phyloP scores from a whole-genome alignment of 768 basidiomycete genomes.

The Lactarius hengduanensis region DNA sequence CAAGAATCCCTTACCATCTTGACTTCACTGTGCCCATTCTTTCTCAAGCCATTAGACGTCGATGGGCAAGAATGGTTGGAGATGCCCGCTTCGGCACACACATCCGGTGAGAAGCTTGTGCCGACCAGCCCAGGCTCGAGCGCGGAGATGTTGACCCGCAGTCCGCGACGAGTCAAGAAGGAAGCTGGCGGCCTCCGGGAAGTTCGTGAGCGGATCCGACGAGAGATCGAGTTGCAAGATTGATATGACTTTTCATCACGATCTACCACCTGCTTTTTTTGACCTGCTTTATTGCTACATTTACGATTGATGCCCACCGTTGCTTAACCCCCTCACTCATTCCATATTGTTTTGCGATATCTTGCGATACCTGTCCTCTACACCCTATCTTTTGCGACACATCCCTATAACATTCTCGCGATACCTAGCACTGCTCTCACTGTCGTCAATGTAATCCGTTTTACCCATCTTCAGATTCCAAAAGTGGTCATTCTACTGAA shows the following conservation, averaged over 20 bases:
- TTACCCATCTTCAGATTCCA: not conserved
- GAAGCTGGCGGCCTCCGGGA: conserved; percentile 74
- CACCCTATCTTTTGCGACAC: conserved; percentile 14
- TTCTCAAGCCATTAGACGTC: conserved; percentile 63
- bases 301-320: conserved; percentile 13
- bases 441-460: conserved; percentile 19
- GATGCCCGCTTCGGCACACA: conserved; percentile 49
- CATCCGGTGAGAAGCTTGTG: conserved; percentile 30
- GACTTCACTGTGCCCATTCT: conserved; percentile 73
- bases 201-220: conserved; percentile 78
- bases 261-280: conserved; percentile 9
- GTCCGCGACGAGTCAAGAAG: conserved; percentile 67
- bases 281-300: conserved; percentile 19
- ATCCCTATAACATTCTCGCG: conserved; percentile 11
- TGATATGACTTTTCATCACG: conserved; percentile 29
- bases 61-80: conserved; percentile 55
- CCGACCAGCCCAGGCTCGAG: conserved; percentile 53
- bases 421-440: conserved; percentile 23
- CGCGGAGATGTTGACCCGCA: conserved; percentile 59
- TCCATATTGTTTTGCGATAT: conserved; percentile 28
- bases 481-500: not conserved
- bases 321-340: conserved; percentile 5
- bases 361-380: conserved; percentile 25
- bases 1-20: conserved; percentile 70
- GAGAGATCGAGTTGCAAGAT: conserved; percentile 72